Evolutionary conservation across 164 flowering plant genomes (phyloP).

Genomic region (Aristolochia contorta): DNA sequence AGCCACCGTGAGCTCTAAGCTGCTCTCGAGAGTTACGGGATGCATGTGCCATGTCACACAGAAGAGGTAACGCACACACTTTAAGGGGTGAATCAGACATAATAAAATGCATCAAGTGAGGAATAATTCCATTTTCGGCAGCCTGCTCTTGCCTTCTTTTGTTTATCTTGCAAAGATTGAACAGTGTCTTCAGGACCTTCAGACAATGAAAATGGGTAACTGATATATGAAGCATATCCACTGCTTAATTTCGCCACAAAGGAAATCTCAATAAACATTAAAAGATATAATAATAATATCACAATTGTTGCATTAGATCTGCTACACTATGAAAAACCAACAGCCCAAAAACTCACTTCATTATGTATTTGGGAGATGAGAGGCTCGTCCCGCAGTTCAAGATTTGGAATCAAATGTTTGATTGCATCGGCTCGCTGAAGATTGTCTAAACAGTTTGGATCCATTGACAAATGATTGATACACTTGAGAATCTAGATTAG

Average conservation of each 20-base stretch:
- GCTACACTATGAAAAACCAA: background rate
- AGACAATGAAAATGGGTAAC: background rate
- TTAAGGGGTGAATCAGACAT: conserved; percentile 76
- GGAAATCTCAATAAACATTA: background rate
- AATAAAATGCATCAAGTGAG: conserved; percentile 90
- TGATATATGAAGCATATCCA: too few relatives aligned
- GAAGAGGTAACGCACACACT: conserved; percentile 77
- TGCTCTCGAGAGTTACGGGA: conserved; percentile 96
- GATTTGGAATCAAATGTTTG: conserved; percentile 91
- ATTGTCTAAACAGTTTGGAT: conserved; percentile 91
- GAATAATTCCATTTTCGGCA: conserved; percentile 99
- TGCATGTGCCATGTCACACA: conserved; percentile 99
- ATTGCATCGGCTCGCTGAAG: conserved; percentile 98
- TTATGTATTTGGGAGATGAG: conserved; percentile 78
- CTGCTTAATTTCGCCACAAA: background rate
- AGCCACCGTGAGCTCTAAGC: conserved; percentile 84
- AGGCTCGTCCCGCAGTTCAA: conserved; percentile 87
- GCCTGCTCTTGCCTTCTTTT: conserved; percentile 98
- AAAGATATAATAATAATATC: background rate
- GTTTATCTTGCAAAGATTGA: conserved; percentile 95
- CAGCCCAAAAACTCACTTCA: conserved; percentile 42
- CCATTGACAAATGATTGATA: conserved; percentile 86
- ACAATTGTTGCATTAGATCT: background rate
- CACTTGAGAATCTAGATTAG: conserved; percentile 67
- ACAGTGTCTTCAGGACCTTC: conserved; percentile 88